Conservation (phyloP, 768 basidiomycete species). For the Trametes elegans region DNA sequence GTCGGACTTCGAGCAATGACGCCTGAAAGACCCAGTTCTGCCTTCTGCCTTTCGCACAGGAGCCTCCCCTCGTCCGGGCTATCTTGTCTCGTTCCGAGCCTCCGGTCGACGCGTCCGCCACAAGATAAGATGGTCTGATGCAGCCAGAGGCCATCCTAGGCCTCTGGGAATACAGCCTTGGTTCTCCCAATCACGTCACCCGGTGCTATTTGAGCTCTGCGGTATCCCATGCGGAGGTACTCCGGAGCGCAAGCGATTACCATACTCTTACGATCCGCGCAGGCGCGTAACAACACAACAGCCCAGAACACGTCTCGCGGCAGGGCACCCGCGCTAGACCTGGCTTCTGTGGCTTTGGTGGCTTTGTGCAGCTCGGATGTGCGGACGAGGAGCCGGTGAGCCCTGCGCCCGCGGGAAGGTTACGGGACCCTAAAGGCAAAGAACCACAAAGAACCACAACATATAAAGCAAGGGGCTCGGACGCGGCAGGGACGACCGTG, state of each 20-base stretch:
- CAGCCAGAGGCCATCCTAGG: constrained; percentile 4
- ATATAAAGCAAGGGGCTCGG: constrained; percentile 13
- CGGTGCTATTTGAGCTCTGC: constrained; percentile 4
- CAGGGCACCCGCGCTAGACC: neutral
- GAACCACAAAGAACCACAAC: neutral
- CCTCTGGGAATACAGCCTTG: constrained; percentile 10
- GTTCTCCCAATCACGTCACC: constrained; percentile 16
- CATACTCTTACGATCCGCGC: constrained; percentile 17
- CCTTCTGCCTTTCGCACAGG: constrained; percentile 8
- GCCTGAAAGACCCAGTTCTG: neutral
- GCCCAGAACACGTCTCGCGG: constrained; percentile 1
- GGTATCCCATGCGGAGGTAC: constrained; percentile 14
- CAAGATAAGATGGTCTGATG: constrained; percentile 11
- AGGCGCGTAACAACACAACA: constrained; percentile 6
- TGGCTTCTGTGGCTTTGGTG: constrained; percentile 11
- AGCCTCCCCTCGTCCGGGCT: constrained; percentile 11
- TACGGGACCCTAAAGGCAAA: neutral
- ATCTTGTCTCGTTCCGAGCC: constrained; percentile 15
- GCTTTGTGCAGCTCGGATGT: constrained; percentile 11
- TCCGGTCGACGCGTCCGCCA: neutral
- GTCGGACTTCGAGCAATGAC: constrained; percentile 1
- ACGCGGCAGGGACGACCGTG: neutral
- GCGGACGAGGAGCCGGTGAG: constrained; percentile 13
- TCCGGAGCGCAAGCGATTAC: constrained; percentile 16
- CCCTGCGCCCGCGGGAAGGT: constrained; percentile 1